Evolutionary conservation across 2,329 filamentous ascomycete species (phyloP).

Genomic region (Aspergillus aculeatus): DNA sequence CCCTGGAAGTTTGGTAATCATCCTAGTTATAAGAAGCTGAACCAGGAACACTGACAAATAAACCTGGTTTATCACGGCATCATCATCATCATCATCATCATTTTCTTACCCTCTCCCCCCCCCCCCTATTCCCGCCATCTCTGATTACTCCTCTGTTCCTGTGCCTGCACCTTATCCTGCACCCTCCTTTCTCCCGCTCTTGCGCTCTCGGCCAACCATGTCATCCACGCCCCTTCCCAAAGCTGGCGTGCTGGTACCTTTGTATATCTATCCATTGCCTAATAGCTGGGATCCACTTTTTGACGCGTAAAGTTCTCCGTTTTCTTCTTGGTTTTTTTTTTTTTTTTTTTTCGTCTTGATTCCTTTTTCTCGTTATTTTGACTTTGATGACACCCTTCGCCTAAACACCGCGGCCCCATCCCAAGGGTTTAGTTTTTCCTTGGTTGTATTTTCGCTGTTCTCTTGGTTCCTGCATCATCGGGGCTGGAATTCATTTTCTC

Average conservation of each 20-base stretch:
- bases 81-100: too few species aligned
- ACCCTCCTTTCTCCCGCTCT: neutral
- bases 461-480: neutral
- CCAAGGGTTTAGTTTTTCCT: neutral
- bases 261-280: slow-evolving; percentile 19
- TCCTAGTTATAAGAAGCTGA: neutral
- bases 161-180: neutral
- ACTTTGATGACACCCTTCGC: neutral
- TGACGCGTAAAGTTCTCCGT: slow-evolving; percentile 13
- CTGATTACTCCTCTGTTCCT: too few species aligned
- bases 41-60: neutral
- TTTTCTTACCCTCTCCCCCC: too few species aligned
- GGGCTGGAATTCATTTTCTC: too few species aligned
- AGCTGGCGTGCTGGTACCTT: slow-evolving; percentile 16
- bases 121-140: too few species aligned
- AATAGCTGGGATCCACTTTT: slow-evolving; percentile 20
- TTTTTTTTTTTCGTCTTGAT: neutral
- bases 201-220: neutral
- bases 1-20: neutral
- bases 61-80: neutral
- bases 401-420: neutral
- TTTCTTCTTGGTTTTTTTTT: neutral
- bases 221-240: slow-evolving; percentile 2
- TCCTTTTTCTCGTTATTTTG: neutral
- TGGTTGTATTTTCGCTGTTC: neutral